These are phyloP conservation scores for Pichia eremophila DNA, from an alignment of 805 yeast species.

Conservation along the genomic window DNA sequence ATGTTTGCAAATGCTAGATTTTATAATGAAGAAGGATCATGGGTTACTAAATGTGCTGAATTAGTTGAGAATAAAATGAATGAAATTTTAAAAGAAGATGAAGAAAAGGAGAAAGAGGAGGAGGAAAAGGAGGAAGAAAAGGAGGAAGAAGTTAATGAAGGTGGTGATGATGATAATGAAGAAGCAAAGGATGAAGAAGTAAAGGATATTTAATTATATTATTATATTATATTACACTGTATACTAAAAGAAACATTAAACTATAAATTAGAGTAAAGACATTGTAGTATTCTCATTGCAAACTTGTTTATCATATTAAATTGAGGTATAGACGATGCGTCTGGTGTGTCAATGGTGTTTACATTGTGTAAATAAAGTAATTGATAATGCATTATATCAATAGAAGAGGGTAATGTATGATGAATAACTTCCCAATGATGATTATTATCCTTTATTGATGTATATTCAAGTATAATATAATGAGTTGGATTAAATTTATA, in stretches of 20 bases:
- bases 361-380: background rate
- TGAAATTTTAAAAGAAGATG: slow-evolving; percentile 10
- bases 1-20: slow-evolving; percentile 63
- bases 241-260: no score
- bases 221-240: no score
- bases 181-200: background rate
- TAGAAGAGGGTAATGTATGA: background rate
- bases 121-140: background rate
- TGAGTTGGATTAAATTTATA: slow-evolving; percentile 33
- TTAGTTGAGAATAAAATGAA: slow-evolving; percentile 31
- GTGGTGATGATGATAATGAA: background rate
- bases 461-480: slow-evolving; percentile 33
- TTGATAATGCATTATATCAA: background rate
- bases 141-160: background rate
- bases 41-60: slow-evolving; percentile 52
- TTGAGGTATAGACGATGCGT: no score
- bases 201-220: no score
- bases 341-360: no score
- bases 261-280: background rate
- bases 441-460: background rate
- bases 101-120: background rate
- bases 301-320: background rate
- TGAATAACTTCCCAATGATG: slow-evolving; percentile 4
- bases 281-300: background rate
- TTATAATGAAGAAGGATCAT: slow-evolving; percentile 60